A percentile compares a stretch with the other conserved stretches of the same genome.
Evolutionary conservation across 805 yeast genomes (phyloP).

Genomic region (Kodamaea neixiangensis): DNA sequence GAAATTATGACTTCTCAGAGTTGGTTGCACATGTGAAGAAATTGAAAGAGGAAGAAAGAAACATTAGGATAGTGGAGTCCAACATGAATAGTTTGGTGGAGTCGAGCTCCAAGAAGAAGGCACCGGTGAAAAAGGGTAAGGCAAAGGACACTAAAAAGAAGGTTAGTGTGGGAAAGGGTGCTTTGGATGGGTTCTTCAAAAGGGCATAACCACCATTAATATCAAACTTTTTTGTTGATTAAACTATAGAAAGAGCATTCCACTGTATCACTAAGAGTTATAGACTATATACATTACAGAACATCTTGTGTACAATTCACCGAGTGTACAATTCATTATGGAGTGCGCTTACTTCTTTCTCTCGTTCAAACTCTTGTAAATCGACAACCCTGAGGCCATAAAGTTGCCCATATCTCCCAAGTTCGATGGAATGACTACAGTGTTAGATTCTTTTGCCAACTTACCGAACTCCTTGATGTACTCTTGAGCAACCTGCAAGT

Average conservation of each 20-base stretch:
- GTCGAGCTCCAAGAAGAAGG: conserved; percentile 20
- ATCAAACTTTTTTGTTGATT: not conserved
- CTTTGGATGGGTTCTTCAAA: conserved; percentile 67
- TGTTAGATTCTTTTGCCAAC: conserved; percentile 78
- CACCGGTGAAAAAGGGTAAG: conserved; percentile 5
- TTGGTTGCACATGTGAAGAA: conserved; percentile 20
- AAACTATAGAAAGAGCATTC: not conserved
- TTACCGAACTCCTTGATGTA: conserved; percentile 81
- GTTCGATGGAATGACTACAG: conserved; percentile 75
- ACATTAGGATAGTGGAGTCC: conserved; percentile 25
- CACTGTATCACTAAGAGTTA: not conserved
- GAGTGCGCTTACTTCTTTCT: not conserved
- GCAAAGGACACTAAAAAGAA: conserved; percentile 24
- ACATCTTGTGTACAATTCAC: no score
- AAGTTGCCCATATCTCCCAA: conserved; percentile 71
- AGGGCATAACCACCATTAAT: conserved; percentile 18
- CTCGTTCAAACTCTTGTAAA: conserved; percentile 54
- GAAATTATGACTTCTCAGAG: conserved; percentile 21
- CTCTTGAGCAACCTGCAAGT: conserved; percentile 79
- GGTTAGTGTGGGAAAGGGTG: conserved; percentile 63
- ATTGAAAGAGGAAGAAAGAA: conserved; percentile 22
- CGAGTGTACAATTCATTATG: conserved; percentile 8
- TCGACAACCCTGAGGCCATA: conserved; percentile 76
- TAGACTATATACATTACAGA: not conserved
- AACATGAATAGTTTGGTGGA: conserved; percentile 26